These are phyloP conservation scores for Fusarium brevicatenulatum DNA, from an alignment of 2,329 filamentous ascomycete genomes.

Conservation along the genomic window DNA sequence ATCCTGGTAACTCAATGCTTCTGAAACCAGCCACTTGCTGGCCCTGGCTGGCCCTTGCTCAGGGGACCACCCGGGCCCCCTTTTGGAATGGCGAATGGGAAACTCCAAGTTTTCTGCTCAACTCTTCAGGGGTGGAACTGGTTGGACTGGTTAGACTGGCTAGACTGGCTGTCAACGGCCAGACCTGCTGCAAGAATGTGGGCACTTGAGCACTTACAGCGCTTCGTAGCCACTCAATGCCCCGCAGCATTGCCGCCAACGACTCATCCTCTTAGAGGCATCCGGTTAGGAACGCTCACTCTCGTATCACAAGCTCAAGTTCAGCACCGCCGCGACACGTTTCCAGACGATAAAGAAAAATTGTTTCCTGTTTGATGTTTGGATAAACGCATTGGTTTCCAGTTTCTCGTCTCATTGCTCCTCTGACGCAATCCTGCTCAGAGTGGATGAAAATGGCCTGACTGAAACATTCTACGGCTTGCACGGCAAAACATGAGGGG, in stretches of 20 bases:
- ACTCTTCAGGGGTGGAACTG: conserved; percentile 21
- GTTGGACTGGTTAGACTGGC: conserved; percentile 4
- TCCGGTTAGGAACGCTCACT: conserved; percentile 28
- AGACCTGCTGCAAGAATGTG: conserved; percentile 23
- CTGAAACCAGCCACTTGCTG: conserved; percentile 44
- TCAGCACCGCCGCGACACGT: conserved; percentile 19
- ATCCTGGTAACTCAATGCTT: conserved; percentile 22
- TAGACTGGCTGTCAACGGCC: conserved; percentile 22
- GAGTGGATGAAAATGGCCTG: conserved; percentile 28
- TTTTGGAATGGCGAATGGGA: conserved; percentile 25
- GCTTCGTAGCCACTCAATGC: conserved; percentile 38
- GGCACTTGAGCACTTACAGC: conserved; percentile 15
- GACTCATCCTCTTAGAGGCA: conserved; percentile 35
- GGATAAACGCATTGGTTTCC: conserved; percentile 9
- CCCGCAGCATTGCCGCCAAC: conserved; percentile 36
- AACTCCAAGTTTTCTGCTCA: conserved; percentile 22
- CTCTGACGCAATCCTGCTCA: conserved; percentile 26
- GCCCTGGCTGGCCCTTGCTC: conserved; percentile 30
- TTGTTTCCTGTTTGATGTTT: conserved; percentile 34
- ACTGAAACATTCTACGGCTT: conserved; percentile 31
- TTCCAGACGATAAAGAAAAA: background rate
- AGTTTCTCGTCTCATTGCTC: conserved; percentile 16
- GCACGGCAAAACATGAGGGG: conserved; percentile 13
- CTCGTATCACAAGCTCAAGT: conserved; percentile 20
- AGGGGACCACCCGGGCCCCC: conserved; percentile 21